Percentiles rank a stretch among this genome's conserved stretches.
These are phyloP conservation scores for Botrytis cinerea DNA, from an alignment of 2,329 filamentous ascomycete species.

Conservation along the genomic window DNA sequence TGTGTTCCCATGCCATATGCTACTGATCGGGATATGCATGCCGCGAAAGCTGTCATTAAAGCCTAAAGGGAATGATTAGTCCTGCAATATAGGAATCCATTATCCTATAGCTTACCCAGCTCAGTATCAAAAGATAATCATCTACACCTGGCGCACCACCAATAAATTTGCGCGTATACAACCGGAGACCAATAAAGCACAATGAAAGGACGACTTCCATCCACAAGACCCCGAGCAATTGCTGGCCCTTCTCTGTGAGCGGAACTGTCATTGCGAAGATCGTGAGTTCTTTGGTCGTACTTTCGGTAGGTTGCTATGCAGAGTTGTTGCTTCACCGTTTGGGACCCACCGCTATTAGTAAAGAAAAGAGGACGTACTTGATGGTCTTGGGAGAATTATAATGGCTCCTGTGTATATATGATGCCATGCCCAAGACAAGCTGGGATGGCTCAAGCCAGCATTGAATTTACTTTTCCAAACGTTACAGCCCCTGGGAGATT, in stretches of 20 bases:
- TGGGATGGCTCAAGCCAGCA: constrained; percentile 7
- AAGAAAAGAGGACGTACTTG: background rate
- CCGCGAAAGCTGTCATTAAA: constrained; percentile 12
- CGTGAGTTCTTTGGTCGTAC: background rate
- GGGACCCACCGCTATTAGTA: background rate
- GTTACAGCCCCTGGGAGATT: background rate
- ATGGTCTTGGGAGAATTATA: background rate
- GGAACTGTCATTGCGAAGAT: background rate
- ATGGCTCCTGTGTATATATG: constrained; percentile 5
- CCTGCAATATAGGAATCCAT: background rate
- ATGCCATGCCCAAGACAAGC: background rate
- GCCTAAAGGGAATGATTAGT: background rate
- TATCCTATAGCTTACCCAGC: background rate
- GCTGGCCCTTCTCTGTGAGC: constrained; percentile 12
- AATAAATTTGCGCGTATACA: constrained; percentile 15
- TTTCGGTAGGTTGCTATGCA: background rate
- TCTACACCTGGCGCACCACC: constrained; percentile 9
- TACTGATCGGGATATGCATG: constrained; percentile 4
- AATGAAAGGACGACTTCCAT: constrained; percentile 14
- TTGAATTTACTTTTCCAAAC: background rate
- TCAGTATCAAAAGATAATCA: constrained; percentile 14
- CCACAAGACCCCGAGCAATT: constrained; percentile 18
- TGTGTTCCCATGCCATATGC: constrained; percentile 17
- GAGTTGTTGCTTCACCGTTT: background rate
- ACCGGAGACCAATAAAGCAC: constrained; percentile 11